Evolutionary conservation across 2,329 filamentous ascomycete species (phyloP).

Genomic region (Metarhizium brunneum): DNA sequence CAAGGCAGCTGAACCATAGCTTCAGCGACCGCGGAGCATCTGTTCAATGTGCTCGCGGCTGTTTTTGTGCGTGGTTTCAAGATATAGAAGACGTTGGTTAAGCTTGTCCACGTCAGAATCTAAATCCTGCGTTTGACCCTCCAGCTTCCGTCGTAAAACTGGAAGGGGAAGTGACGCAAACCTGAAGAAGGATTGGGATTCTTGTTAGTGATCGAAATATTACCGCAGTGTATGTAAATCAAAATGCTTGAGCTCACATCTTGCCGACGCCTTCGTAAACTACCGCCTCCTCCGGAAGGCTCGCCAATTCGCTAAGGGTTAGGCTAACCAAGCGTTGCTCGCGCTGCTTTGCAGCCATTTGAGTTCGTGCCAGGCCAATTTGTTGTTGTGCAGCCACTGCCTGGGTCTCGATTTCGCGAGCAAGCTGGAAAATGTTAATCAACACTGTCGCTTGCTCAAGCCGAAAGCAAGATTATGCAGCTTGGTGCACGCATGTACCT

Average conservation of each 20-base stretch:
- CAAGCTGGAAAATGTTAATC: slow-evolving; percentile 48
- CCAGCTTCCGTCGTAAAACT: slow-evolving; percentile 66
- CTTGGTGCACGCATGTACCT: slow-evolving; percentile 44
- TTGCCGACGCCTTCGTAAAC: slow-evolving; percentile 96
- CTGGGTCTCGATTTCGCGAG: slow-evolving; percentile 90
- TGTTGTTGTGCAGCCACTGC: slow-evolving; percentile 85
- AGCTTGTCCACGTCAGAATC: slow-evolving; percentile 72
- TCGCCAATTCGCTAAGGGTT: slow-evolving; percentile 74
- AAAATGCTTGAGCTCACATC: slow-evolving; percentile 56
- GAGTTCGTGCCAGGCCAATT: slow-evolving; percentile 74
- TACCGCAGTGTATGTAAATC: not conserved
- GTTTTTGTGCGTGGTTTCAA: slow-evolving; percentile 93
- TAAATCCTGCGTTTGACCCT: slow-evolving; percentile 63
- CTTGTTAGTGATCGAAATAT: not conserved
- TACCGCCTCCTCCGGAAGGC: slow-evolving; percentile 63
- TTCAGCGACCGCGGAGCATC: slow-evolving; percentile 54
- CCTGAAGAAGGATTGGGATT: slow-evolving; percentile 41
- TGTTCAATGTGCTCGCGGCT: slow-evolving; percentile 85
- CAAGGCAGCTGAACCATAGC: too few species aligned
- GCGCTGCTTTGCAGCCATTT: slow-evolving; percentile 76
- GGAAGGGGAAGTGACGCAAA: slow-evolving; percentile 72
- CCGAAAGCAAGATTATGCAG: too few species aligned
- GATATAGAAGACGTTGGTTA: slow-evolving; percentile 81
- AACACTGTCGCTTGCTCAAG: not conserved
- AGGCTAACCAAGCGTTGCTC: slow-evolving; percentile 84